Evolutionary conservation across 805 yeast species (phyloP).

Genomic region (Candida corydali): DNA sequence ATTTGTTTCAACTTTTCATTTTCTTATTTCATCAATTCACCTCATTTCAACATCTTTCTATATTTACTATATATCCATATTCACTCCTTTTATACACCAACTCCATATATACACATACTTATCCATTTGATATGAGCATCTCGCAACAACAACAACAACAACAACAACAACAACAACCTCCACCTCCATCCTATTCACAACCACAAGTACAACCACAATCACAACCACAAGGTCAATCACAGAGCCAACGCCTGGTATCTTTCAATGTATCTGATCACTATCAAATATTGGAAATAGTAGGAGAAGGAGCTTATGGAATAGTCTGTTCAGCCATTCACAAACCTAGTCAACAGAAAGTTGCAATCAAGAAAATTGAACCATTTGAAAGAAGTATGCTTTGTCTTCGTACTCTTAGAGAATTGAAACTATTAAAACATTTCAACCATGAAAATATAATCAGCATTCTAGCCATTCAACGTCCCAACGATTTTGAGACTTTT

Average conservation of each 20-base stretch:
- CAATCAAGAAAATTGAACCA: constrained; percentile 91
- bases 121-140: too few species aligned
- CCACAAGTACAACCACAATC: constrained; percentile 11
- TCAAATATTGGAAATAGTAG: constrained; percentile 78
- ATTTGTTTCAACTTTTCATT: too few species aligned
- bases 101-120: too few species aligned
- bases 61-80: too few species aligned
- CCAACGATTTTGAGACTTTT: constrained; percentile 68
- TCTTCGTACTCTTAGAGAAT: constrained; percentile 81
- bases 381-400: constrained; percentile 88
- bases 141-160: constrained; percentile 4
- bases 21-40: too few species aligned
- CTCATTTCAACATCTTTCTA: too few species aligned
- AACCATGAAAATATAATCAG: constrained; percentile 91
- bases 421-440: constrained; percentile 83
- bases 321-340: constrained; percentile 87
- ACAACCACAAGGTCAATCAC: constrained; percentile 12
- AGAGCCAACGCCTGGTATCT: constrained; percentile 33
- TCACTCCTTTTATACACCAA: too few species aligned
- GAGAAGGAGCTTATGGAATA: constrained; percentile 96
- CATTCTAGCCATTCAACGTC: constrained; percentile 84
- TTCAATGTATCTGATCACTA: constrained; percentile 88
- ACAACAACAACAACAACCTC: constrained; percentile 4
- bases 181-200: neutral
- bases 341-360: constrained; percentile 86